These are phyloP conservation scores for Eragrostis nindensis DNA, from an alignment of 176 grass and related monocot genomes.

Conservation along the genomic window DNA sequence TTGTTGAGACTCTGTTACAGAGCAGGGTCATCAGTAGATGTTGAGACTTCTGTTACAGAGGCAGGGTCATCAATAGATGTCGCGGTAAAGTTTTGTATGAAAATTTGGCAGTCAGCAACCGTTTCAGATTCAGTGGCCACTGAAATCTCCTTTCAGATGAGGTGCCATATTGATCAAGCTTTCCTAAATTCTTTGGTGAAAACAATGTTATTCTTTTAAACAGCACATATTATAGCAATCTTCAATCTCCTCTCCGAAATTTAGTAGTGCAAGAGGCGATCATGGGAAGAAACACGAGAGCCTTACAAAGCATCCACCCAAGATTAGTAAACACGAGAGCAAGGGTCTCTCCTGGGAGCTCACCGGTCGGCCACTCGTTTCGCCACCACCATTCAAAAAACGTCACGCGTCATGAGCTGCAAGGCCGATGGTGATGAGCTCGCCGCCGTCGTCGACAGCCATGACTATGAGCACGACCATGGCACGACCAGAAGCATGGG, in stretches of 20 bases:
- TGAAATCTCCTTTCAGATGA: too few species aligned
- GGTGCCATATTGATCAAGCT: too few species aligned
- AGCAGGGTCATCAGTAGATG: too few species aligned
- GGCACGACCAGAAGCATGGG: neutral
- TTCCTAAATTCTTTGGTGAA: too few species aligned
- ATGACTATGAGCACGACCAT: neutral
- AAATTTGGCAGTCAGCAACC: neutral
- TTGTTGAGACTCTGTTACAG: too few species aligned
- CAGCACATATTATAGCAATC: neutral
- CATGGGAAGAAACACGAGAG: conserved; percentile 10
- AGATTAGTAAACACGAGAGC: conserved; percentile 44
- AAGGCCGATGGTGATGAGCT: conserved; percentile 12
- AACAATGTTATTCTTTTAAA: neutral
- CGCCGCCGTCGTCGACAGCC: conserved; percentile 1
- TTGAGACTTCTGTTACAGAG: too few species aligned
- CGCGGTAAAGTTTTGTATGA: too few species aligned
- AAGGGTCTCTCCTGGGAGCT: conserved; percentile 26
- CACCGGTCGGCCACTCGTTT: conserved; percentile 43
- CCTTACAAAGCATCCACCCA: conserved; percentile 42
- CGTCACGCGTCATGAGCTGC: conserved; percentile 33
- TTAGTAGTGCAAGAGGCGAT: neutral
- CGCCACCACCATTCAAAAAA: conserved; percentile 43
- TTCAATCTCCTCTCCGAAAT: neutral
- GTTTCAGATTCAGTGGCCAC: neutral
- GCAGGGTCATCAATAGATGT: too few species aligned